A percentile compares a stretch with the other conserved stretches of the same genome.
Conservation (phyloP, 2,329 filamentous ascomycete species). For the Myriangium duriaei region DNA sequence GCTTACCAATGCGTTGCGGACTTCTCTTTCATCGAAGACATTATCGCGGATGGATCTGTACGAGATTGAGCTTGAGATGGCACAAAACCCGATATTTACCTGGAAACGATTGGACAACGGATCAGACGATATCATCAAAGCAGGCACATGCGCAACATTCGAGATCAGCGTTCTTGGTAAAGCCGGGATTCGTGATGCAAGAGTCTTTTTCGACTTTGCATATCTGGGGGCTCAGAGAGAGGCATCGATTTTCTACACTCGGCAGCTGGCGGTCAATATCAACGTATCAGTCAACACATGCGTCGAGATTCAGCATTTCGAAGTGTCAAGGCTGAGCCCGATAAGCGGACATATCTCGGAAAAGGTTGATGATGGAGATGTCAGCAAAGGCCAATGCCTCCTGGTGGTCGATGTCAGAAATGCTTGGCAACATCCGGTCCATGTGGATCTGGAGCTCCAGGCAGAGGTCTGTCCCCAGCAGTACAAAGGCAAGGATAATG, state of each 20-base stretch:
- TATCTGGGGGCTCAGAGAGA: constrained; percentile 61
- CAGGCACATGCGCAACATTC: constrained; percentile 12
- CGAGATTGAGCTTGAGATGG: constrained; percentile 70
- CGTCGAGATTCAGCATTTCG: constrained; percentile 67
- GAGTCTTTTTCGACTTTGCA: constrained; percentile 29
- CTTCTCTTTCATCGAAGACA: constrained; percentile 63
- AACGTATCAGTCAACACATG: constrained; percentile 87
- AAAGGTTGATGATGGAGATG: neutral
- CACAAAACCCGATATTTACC: constrained; percentile 47
- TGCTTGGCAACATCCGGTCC: constrained; percentile 71
- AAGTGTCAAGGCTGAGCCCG: constrained; percentile 55
- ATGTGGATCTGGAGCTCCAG: constrained; percentile 44
- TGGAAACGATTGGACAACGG: constrained; percentile 39
- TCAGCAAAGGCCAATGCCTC: constrained; percentile 56
- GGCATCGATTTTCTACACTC: constrained; percentile 66
- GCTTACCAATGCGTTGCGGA: constrained; percentile 63
- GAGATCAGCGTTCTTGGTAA: constrained; percentile 60
- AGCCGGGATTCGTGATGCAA: constrained; percentile 47
- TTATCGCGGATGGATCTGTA: constrained; percentile 68
- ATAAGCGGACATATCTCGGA: neutral
- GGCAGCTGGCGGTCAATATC: constrained; percentile 68
- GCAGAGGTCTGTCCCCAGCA: neutral
- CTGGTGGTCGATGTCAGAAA: constrained; percentile 77
- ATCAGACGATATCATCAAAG: constrained; percentile 41
- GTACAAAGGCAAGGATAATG: neutral